Conservation (phyloP, 345 rosid species). For the Aethionema arabicum region DNA sequence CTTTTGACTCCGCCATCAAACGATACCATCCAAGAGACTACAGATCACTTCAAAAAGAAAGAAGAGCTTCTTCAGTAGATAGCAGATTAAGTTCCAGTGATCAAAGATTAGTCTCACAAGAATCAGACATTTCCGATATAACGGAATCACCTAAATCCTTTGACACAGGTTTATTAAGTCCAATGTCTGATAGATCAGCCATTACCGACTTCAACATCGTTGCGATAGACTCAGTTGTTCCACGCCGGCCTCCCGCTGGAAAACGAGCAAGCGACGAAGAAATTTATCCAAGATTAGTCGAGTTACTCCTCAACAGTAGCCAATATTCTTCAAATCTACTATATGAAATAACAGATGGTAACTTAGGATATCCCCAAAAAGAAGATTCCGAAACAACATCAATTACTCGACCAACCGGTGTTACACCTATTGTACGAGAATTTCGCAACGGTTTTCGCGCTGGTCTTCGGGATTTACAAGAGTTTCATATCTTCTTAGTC, state of each 20-base stretch:
- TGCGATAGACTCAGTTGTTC: conserved; percentile 94
- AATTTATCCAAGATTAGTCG: conserved; percentile 88
- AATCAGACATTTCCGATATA: conserved; percentile 68
- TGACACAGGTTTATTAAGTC: conserved; percentile 50
- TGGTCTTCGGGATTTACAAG: conserved; percentile 88
- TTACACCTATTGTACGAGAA: conserved; percentile 52
- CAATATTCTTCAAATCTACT: conserved; percentile 67
- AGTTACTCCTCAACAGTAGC: conserved; percentile 76
- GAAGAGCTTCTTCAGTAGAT: conserved; percentile 83
- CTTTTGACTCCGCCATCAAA: conserved; percentile 75
- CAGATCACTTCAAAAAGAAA: conserved; percentile 77
- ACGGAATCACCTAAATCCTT: conserved; percentile 61
- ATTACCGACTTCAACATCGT: conserved; percentile 60
- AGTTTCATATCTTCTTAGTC: conserved; percentile 87
- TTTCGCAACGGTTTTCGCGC: conserved; percentile 86
- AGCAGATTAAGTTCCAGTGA: conserved; percentile 50
- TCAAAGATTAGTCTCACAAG: conserved; percentile 48
- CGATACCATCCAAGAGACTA: conserved; percentile 69
- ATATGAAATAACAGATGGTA: conserved; percentile 80
- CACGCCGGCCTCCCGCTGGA: conserved; percentile 97
- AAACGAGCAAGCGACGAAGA: conserved; percentile 91
- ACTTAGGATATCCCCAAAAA: conserved; percentile 54
- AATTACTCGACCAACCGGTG: conserved; percentile 36
- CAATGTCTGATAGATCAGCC: conserved; percentile 47
- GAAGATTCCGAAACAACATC: conserved; percentile 45